phyloP scores from a whole-genome alignment of 441 rosid species.

The Pelargonium fulgidum region DNA sequence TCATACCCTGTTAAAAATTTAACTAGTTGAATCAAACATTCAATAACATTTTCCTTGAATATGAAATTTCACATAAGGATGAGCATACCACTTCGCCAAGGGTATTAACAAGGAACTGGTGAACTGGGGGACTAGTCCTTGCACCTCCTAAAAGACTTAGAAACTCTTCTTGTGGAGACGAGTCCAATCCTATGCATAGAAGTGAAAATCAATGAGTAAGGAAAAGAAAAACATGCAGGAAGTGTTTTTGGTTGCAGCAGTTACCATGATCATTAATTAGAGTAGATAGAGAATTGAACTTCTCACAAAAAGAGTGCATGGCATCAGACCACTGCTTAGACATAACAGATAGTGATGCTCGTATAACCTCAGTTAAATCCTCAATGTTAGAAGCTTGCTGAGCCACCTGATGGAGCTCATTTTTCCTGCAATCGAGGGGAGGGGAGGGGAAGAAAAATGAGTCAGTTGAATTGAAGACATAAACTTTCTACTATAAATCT shows the following conservation, averaged over 20 bases:
- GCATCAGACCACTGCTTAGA: conserved; percentile 87
- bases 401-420: conserved; percentile 92
- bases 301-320: conserved; percentile 62
- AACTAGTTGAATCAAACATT: conserved; percentile 16
- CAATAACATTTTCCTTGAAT: conserved; percentile 19
- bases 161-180: conserved; percentile 91
- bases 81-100: conserved; percentile 77
- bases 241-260: conserved; percentile 13
- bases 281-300: conserved; percentile 65
- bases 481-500: neutral
- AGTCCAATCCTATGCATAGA: conserved; percentile 56
- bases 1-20: conserved; percentile 56
- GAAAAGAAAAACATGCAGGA: conserved; percentile 17
- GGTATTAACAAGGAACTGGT: conserved; percentile 80
- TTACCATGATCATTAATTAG: conserved; percentile 72
- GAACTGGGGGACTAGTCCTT: conserved; percentile 81
- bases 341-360: conserved; percentile 71
- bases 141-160: conserved; percentile 88
- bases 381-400: conserved; percentile 87
- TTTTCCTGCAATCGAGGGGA: conserved; percentile 41
- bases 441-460: conserved; percentile 6
- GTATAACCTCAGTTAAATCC: conserved; percentile 74
- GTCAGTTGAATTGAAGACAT: neutral
- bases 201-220: conserved; percentile 19
- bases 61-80: conserved; percentile 22